Evolutionary conservation across 345 rosid species (phyloP).

Genomic region (Aurinia saxatilis): DNA sequence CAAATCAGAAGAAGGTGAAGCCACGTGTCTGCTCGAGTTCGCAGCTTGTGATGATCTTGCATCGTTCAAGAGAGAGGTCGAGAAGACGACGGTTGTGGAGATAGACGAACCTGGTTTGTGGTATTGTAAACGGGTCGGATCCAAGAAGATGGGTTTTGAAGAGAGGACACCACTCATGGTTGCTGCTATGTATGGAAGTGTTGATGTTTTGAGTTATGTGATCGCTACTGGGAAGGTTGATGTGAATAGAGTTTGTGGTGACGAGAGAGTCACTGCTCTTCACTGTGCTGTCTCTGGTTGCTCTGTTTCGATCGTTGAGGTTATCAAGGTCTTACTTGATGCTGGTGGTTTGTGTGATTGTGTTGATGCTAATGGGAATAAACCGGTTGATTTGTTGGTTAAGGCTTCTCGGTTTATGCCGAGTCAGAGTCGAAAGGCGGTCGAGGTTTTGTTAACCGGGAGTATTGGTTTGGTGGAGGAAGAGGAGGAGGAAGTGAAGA

Average conservation of each 20-base stretch:
- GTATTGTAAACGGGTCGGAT: slow-evolving; percentile 74
- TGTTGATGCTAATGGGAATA: slow-evolving; percentile 61
- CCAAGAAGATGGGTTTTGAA: slow-evolving; percentile 78
- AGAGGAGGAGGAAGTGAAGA: slow-evolving; percentile 37
- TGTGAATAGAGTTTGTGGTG: slow-evolving; percentile 60
- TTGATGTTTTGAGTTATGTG: slow-evolving; percentile 50
- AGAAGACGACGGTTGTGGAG: slow-evolving; percentile 32
- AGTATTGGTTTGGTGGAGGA: slow-evolving; percentile 28
- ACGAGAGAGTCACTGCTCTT: slow-evolving; percentile 78
- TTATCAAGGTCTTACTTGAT: slow-evolving; percentile 57
- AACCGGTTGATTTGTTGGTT: slow-evolving; percentile 52
- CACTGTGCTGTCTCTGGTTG: slow-evolving; percentile 92
- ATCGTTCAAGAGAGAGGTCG: slow-evolving; percentile 47
- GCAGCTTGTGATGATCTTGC: slow-evolving; percentile 60
- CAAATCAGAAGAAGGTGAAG: slow-evolving; percentile 25
- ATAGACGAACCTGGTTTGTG: slow-evolving; percentile 53
- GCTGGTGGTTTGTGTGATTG: slow-evolving; percentile 53
- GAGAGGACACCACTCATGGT: slow-evolving; percentile 82
- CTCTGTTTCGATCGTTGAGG: slow-evolving; percentile 40
- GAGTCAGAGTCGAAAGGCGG: slow-evolving; percentile 42
- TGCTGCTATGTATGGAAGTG: slow-evolving; percentile 77
- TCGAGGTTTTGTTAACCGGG: slow-evolving; percentile 61
- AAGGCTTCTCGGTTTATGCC: slow-evolving; percentile 29
- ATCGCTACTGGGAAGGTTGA: slow-evolving; percentile 40
- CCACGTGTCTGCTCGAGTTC: slow-evolving; percentile 67